A percentile compares a stretch with the other conserved stretches of the same genome.
Conservation (phyloP, 345 rosid genomes). For the Eucalyptus sideroxylon region DNA sequence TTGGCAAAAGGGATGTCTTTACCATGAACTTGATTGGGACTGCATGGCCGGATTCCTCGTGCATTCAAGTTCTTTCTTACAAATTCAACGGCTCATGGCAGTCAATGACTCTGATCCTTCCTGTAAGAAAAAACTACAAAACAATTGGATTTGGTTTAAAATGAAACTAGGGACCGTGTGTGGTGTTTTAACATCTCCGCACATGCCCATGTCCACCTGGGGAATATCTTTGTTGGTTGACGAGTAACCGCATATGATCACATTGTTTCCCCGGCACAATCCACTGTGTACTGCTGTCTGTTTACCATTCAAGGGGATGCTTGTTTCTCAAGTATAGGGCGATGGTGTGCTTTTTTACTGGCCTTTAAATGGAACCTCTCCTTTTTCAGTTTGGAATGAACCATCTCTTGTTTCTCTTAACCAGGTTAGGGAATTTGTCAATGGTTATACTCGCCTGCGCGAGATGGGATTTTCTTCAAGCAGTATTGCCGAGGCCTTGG, state of each 20-base stretch:
- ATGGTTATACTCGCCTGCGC: conserved; percentile 36
- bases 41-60: neutral
- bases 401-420: neutral
- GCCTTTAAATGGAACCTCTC: neutral
- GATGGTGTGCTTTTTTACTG: neutral
- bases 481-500: conserved; percentile 47
- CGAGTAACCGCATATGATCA: neutral
- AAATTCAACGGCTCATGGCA: neutral
- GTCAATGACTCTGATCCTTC: neutral
- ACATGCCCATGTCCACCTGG: neutral
- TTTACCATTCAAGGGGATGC: neutral
- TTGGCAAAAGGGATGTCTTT: neutral
- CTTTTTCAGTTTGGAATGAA: neutral
- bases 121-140: neutral
- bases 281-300: neutral
- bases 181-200: neutral
- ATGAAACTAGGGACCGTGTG: neutral
- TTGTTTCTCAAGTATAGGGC: neutral
- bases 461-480: conserved; percentile 85
- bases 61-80: neutral
- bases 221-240: neutral
- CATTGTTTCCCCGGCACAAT: neutral
- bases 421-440: conserved; percentile 65
- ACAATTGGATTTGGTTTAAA: neutral
- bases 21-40: neutral